Base-by-base conservation (phyloP, 225 moss, liverwort and hornwort species). In the Ulota crispa region DNA sequence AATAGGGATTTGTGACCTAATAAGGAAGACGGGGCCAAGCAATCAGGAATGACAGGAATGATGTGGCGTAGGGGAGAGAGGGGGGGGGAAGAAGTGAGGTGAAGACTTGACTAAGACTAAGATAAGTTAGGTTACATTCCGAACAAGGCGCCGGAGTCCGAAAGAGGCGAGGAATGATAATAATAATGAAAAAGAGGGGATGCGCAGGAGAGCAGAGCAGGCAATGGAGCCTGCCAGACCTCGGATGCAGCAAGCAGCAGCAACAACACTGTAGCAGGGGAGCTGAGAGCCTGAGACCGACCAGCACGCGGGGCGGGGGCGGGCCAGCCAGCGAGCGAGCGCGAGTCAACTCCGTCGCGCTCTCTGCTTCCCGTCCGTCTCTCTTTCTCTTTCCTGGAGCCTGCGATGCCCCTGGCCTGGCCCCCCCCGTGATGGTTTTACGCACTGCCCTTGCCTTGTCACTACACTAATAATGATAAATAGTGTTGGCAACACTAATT, bases 1-100 rank as follows among this genome's bases (percentile, higher is more conserved):
- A 15, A 34, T 18, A 32, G 43, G 24, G 20, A n/a, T 50, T 80
- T 64, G 64, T 80, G 73, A 80, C 80, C 72, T 80, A 80, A 72
- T 52, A 52, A 34, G 31, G 36, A 42, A 42, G 16, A 28, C 24
- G 9, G 59, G 6, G n/a, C 11, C 4, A 54, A 3, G 76, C 19
- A 15, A 67, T 39, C 47, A 19, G 70, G 70, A 47, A 70, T 45
- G 42, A 70, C 45, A 5, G 28, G 50, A 50, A 50, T 7, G 70
- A 45, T 3, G n/a, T 0, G 20, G 26, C 10, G n/a, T 0, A 2
- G 13, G 39, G 5, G 41, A 30, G 68, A 13, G 41, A 39, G 55
- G 16, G 39, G 9, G 66, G 6, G n/a, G 10, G 4, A 64, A n/a
- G n/a, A n/a, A n/a, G n/a, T n/a, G 31, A 19, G 68, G 41, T 16